Base-by-base conservation (phyloP, 768 basidiomycete genomes). In the Mycena maculata region DNA sequence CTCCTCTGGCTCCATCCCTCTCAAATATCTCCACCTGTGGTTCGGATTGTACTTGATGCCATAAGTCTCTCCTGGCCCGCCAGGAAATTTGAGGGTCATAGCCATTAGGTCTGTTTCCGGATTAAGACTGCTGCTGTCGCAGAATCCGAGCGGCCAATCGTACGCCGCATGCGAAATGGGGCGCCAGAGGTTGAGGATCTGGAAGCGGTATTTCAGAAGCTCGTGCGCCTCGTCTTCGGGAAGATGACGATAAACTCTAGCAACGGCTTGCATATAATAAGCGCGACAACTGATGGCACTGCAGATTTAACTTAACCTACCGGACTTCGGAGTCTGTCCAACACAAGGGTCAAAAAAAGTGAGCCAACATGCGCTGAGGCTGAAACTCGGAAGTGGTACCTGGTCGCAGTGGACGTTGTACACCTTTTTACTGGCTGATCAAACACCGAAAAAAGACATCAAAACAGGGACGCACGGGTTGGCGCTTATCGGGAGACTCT, bases 81-180 rank as follows among this genome's bases (percentile, higher is more conserved):
- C 74, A 10, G 78, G 74, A 57, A 73, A 79, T 30, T 74, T 71
- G 30, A 80, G 56, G 36, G 72, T 70, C 23, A 74, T 65, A 6
- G 75, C 70, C 27, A 87, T 70, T 5, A 58, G 23, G 64, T 86
- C 84, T 27, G 73, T 74, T 58, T 75, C 65, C 1, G 63, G 52
- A 66, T 85, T 77, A 9, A 86, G 74, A 60, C 77, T 82, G 15
- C 81, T 77, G 71, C 76, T 85, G 74, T 87, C 87, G 70, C 84
- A 84, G 0, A 85, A 76, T 13, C 82, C 80, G 39, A 87, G 79
- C 7, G 85, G 86, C 77, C 79, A 84, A 64, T 86, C 87, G n/a
- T 74, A 71, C 3, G 84, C 85, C 2, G 79, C 69, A 64, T 83
- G 75, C 20, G 76, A 71, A 71, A 87, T 85, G 1, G 47, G 47